Percentiles rank a stretch among this genome's conserved stretches.
Evolutionary conservation across 108 stramenopile species (phyloP).

Genomic region (Cyclotella distinguenda): DNA sequence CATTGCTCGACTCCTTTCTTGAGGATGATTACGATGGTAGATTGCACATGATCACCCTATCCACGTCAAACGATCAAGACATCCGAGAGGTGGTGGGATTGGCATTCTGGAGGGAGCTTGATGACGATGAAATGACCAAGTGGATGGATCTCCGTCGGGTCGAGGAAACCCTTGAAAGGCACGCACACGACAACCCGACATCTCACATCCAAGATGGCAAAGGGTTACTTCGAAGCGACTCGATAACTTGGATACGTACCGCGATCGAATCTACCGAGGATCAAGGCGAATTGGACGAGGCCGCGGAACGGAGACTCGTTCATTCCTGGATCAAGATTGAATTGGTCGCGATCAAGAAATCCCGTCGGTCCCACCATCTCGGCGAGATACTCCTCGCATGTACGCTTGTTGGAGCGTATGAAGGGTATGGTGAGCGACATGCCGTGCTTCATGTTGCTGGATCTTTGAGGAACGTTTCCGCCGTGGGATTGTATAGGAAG

Average conservation of each 20-base stretch:
- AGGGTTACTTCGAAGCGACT: slow-evolving; percentile 6
- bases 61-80: not conserved
- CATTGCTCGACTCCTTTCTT: slow-evolving; percentile 32
- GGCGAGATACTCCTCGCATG: slow-evolving; percentile 28
- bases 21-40: slow-evolving; percentile 45
- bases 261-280: not conserved
- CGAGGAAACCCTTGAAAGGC: slow-evolving; percentile 5
- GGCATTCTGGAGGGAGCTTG: slow-evolving; percentile 38
- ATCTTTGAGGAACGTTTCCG: slow-evolving; percentile 23
- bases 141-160: slow-evolving; percentile 39
- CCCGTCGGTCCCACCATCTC: slow-evolving; percentile 21
- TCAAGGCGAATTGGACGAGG: not conserved
- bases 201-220: slow-evolving; percentile 7
- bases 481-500: slow-evolving; percentile 25
- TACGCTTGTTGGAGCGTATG: slow-evolving; percentile 8
- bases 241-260: slow-evolving; percentile 30
- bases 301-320: not conserved
- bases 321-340: slow-evolving; percentile 47
- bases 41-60: slow-evolving; percentile 32
- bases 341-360: slow-evolving; percentile 27
- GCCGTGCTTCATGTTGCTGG: slow-evolving; percentile 42
- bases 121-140: slow-evolving; percentile 31
- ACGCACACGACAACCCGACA: not conserved
- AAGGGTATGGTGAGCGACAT: slow-evolving; percentile 6
- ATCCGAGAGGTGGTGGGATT: slow-evolving; percentile 24